Conservation (phyloP, 495 filamentous ascomycete species). For the Penicillium canescens region DNA sequence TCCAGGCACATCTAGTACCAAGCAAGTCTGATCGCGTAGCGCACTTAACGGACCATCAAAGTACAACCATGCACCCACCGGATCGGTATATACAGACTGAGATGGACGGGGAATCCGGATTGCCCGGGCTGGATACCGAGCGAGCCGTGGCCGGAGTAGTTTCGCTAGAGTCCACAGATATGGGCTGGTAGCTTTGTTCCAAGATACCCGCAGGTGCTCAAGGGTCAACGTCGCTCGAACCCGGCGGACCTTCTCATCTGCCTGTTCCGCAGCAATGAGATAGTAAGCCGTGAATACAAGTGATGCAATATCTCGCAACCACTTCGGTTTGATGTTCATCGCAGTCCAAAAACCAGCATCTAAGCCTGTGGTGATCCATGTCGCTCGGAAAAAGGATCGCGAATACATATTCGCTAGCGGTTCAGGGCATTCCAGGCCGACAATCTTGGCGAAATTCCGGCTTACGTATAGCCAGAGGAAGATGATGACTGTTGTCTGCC, state of each 20-base stretch:
- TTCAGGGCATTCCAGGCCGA: constrained; percentile 89
- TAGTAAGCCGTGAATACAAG: constrained; percentile 87
- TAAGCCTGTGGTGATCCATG: constrained; percentile 92
- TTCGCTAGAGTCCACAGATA: constrained; percentile 71
- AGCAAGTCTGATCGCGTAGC: constrained; percentile 69
- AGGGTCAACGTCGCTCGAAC: constrained; percentile 83
- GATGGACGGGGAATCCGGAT: constrained; percentile 80
- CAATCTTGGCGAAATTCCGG: constrained; percentile 89
- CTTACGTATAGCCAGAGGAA: constrained; percentile 89
- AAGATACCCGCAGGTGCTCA: constrained; percentile 89
- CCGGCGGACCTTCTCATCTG: constrained; percentile 96
- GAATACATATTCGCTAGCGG: constrained; percentile 94
- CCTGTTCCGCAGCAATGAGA: constrained; percentile 86
- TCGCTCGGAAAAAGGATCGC: constrained; percentile 93
- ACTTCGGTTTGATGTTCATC: constrained; percentile 83
- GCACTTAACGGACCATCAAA: constrained; percentile 84
- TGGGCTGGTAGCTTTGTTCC: constrained; percentile 90
- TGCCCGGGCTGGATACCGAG: constrained; percentile 72
- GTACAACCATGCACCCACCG: constrained; percentile 87
- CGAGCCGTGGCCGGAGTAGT: constrained; percentile 75
- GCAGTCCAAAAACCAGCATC: constrained; percentile 99
- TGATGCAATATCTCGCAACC: constrained; percentile 78
- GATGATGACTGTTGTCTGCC: constrained; percentile 86
- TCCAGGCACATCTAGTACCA: constrained; percentile 91
- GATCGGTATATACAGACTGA: constrained; percentile 76